Base-by-base conservation (phyloP, 78 protist genomes). In the Creolimax fragrantissima region DNA sequence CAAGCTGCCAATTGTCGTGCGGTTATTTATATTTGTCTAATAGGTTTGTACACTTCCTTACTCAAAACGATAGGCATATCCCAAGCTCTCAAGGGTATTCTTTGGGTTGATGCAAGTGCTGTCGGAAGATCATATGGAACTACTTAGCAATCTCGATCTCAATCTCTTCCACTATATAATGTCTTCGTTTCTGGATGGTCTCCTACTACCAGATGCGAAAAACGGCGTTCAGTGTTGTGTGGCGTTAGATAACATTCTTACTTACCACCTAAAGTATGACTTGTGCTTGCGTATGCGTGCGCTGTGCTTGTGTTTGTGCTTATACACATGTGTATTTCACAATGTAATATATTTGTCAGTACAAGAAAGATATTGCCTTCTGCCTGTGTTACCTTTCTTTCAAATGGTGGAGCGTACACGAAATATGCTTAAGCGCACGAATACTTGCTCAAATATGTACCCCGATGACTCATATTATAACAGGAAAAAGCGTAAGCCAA, bases 21-120 rank as follows among this genome's bases (percentile, higher is more conserved):
- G n/a, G n/a, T n/a, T n/a, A n/a, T n/a, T n/a, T n/a, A n/a, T n/a
- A n/a, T n/a, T n/a, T n/a, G n/a, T n/a, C n/a, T n/a, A n/a, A n/a
- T n/a, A n/a, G n/a, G n/a, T n/a, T n/a, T n/a, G n/a, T n/a, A n/a
- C n/a, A n/a, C n/a, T n/a, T n/a, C n/a, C n/a, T n/a, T n/a, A n/a
- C n/a, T n/a, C n/a, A n/a, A n/a, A n/a, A n/a, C n/a, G n/a, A 24
- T n/a, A 91, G 91, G 89, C 86, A 4, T 94, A 91, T 93, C 93
- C 94, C 35, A 94, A 94, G 91, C 43, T 94, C 35, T 35, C 89
- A 7, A 36, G 41, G 44, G 45, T 36, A 47, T 89, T 66, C 45
- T 92, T 45, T 93, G 2, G 41, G 24, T 84, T 93, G 43, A 35
- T 88, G 35, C 85, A 91, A 24, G 44, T 39, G 41, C 42, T 94